phyloP scores from a whole-genome alignment of 208 protist species.

The Leishmania martiniquensis region DNA sequence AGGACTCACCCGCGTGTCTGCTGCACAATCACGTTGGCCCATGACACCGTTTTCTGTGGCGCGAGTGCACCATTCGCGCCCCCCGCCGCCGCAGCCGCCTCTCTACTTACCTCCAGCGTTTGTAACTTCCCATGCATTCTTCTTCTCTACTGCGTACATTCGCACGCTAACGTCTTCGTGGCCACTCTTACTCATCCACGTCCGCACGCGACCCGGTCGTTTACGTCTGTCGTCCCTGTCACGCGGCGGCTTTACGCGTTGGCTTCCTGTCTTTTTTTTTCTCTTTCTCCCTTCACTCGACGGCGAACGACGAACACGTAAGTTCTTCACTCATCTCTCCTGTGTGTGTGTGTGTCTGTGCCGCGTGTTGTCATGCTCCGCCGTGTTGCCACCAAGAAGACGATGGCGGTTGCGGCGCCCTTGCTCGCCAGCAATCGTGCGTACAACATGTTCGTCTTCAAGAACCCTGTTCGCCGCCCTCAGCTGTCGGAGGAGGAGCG shows the following conservation, averaged over 20 bases:
- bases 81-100: too few species aligned
- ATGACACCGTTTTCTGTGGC: too few species aligned
- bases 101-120: background rate
- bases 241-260: background rate
- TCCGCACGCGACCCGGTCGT: background rate
- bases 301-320: background rate
- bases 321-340: conserved; percentile 2
- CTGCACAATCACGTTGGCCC: too few species aligned
- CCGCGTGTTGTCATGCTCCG: conserved; percentile 58
- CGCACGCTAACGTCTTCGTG: background rate
- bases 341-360: background rate
- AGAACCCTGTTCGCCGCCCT: conserved; percentile 86
- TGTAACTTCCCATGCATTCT: too few species aligned
- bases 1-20: too few species aligned
- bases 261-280: background rate
- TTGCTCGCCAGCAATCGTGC: conserved; percentile 54
- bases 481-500: conserved; percentile 89
- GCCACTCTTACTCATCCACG: background rate
- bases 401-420: conserved; percentile 38
- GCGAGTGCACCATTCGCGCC: too few species aligned
- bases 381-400: conserved; percentile 56
- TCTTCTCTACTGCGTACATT: background rate
- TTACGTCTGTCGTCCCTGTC: background rate
- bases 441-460: conserved; percentile 91
- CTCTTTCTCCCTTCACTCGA: background rate